Evolutionary conservation across 768 basidiomycete genomes (phyloP), one percentile per base, ranked within the genome.

Genomic region (Brasilioporus rufonigricans): DNA sequence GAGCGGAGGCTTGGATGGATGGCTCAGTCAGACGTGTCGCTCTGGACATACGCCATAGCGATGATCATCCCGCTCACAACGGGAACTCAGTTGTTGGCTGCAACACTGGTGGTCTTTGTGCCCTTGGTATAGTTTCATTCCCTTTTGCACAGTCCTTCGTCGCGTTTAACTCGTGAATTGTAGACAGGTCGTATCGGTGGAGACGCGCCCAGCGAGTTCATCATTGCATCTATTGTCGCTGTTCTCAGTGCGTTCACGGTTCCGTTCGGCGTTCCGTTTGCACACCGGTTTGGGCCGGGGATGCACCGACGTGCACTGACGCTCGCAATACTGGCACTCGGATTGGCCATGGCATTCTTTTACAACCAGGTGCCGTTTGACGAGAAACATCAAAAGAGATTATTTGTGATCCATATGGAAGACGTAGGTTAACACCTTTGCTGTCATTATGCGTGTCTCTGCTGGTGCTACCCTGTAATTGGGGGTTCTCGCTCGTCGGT

Each of bases 51-150:
- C 64, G 80, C 77, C 0, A 44, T 91, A 21, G 89, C 78, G 0
- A 80, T 82, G 71, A 53, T 74, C 12, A 65, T 81, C 40, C 84
- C 84, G 9, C 67, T 90, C 24, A 64, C 84, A 11, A 74, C 80
- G 0, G 86, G 88, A 21, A 71, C 79, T 0, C 77, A 89, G 61
- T 64, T 90, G 32, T 65, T 84, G 36, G 68, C 80, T 39, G 77
- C 83, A 6, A 82, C 88, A 4, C 61, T 91, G 40, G 90, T 95
- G 43, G 87, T 98, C 21, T 97, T 98, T 63, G 91, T 96, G 0
- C 96, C 96, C 8, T 71, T 97, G 64, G 89, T 89, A 58, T 48
- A 81, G 2, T 23, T 46, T 26, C 14, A 18, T 8, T 11, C 18
- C 1, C 8, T 71, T 19, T 21, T 48, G 21, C 8, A n/a, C 49